A percentile compares a stretch with the other conserved stretches of the same genome.
Conservation (phyloP, 2,329 filamentous ascomycete species). For the Periglandula ipomoeae region DNA sequence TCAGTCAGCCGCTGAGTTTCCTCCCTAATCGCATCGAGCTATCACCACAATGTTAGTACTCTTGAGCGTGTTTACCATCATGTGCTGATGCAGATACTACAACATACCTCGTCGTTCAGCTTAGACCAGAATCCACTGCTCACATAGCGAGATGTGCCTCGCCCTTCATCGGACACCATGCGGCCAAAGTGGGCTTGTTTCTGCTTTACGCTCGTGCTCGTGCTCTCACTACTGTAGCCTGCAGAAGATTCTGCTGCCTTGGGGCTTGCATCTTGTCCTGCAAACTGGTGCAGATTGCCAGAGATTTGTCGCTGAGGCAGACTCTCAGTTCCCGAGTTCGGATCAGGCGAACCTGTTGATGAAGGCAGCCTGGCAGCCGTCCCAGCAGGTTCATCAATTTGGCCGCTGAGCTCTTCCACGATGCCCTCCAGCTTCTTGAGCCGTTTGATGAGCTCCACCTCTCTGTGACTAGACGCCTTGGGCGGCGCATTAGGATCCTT, state of each 20-base stretch:
- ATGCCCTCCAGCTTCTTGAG: slow-evolving; percentile 67
- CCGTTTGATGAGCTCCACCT: slow-evolving; percentile 62
- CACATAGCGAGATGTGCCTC: slow-evolving; percentile 61
- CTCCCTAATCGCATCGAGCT: slow-evolving; percentile 35
- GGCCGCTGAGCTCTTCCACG: slow-evolving; percentile 58
- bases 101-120: slow-evolving; percentile 59
- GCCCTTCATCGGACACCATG: slow-evolving; percentile 60
- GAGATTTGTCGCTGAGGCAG: slow-evolving; percentile 7
- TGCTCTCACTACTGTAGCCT: slow-evolving; percentile 25
- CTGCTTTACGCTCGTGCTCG: slow-evolving; percentile 16
- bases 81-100: neutral
- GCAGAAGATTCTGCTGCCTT: slow-evolving; percentile 17
- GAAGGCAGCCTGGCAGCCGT: slow-evolving; percentile 22
- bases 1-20: slow-evolving; percentile 38
- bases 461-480: slow-evolving; percentile 52
- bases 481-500: slow-evolving; percentile 55
- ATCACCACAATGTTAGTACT: neutral
- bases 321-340: slow-evolving; percentile 3
- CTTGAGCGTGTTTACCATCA: neutral
- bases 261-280: slow-evolving; percentile 12
- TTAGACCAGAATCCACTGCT: slow-evolving; percentile 71
- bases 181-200: slow-evolving; percentile 49
- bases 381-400: slow-evolving; percentile 43
- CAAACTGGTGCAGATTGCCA: slow-evolving; percentile 7
- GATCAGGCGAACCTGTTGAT: slow-evolving; percentile 22